Base-by-base conservation (phyloP, 1,284 basidiomycete species). In the Puccinia polysora region DNA sequence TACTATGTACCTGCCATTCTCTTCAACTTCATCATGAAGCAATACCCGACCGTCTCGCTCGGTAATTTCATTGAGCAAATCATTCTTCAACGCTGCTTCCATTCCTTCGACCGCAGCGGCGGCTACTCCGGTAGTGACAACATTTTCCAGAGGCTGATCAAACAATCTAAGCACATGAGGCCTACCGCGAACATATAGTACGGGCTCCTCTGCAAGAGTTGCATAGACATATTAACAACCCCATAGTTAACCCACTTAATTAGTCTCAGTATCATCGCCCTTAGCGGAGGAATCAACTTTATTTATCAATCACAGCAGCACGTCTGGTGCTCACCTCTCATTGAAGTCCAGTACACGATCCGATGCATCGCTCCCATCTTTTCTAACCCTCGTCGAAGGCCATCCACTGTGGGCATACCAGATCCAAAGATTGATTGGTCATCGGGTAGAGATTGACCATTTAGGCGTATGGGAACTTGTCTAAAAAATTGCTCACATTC, bases 111-210 rank as follows among this genome's bases (percentile, higher is more conserved):
- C 96, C 10, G 92, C 88, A 2, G 85, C 84, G 0, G 93, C 95
- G 0, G 91, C 91, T 1, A 99, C 89, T 28, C 96, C 96, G 0
- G 95, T 98, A 0, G 94, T 81, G 2, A 78, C 89, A 68, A 97
- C 89, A 76, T 97, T 97, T 79, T 91, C 89, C 15, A 97, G 81
- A 0, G 93, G 94, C 69, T 87, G 86, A 79, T 93, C 88, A 7
- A 94, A 85, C 0, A 97, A 84, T n/a, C 96, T 88, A 40, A 99
- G 83, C 12, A 98, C 92, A 79, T 95, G 91, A 0, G 95, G 95
- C 64, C 90, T 84, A 8, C 92, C 92, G 40, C 88, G 86, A 53
- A 80, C 78, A 74, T 80, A 79, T 32, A 73, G 45, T 18, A 74
- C 73, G 30, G 73, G 73, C 55, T 74, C 72, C 53, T 73, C 72